Conservation (phyloP, 345 rosid genomes). For the Gossypium mustelinum region DNA sequence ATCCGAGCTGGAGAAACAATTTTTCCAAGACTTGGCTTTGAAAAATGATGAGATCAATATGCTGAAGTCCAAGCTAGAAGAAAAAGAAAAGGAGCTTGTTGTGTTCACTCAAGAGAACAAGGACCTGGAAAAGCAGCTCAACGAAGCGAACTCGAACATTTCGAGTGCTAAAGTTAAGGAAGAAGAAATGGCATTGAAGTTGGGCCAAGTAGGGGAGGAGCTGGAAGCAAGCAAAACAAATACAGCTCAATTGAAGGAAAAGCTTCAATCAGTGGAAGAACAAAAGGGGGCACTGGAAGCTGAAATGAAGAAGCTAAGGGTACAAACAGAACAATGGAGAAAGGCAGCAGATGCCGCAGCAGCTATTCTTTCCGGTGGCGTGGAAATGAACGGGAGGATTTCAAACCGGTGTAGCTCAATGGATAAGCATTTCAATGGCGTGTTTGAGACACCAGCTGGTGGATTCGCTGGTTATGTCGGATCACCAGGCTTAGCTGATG, state of each 20-base stretch:
- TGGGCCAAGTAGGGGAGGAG: constrained; percentile 52
- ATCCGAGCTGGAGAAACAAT: constrained; percentile 30
- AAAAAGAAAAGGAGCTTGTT: constrained; percentile 53
- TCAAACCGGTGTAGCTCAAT: constrained; percentile 62
- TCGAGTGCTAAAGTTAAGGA: constrained; percentile 41
- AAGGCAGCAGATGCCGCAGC: constrained; percentile 98
- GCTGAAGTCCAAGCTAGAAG: constrained; percentile 53
- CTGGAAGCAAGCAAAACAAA: constrained; percentile 51
- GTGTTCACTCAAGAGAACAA: constrained; percentile 45
- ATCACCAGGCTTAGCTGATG: constrained; percentile 56
- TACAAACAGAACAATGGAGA: constrained; percentile 94
- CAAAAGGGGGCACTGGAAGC: constrained; percentile 57
- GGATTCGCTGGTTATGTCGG: constrained; percentile 51
- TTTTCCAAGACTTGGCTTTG: constrained; percentile 27
- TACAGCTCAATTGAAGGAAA: constrained; percentile 39
- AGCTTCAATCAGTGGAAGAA: constrained; percentile 49
- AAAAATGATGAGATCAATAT: constrained; percentile 51
- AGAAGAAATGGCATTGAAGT: constrained; percentile 42
- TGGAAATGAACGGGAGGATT: constrained; percentile 56
- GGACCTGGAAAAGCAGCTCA: constrained; percentile 49
- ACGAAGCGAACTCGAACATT: constrained; percentile 33
- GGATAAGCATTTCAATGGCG: constrained; percentile 62
- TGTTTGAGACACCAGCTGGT: constrained; percentile 41
- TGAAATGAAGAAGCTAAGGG: constrained; percentile 79
- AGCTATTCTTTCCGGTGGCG: constrained; percentile 66